These are phyloP conservation scores for Cryptococcus sp. DNA, from an alignment of 1,284 basidiomycete species.

Conservation along the genomic window DNA sequence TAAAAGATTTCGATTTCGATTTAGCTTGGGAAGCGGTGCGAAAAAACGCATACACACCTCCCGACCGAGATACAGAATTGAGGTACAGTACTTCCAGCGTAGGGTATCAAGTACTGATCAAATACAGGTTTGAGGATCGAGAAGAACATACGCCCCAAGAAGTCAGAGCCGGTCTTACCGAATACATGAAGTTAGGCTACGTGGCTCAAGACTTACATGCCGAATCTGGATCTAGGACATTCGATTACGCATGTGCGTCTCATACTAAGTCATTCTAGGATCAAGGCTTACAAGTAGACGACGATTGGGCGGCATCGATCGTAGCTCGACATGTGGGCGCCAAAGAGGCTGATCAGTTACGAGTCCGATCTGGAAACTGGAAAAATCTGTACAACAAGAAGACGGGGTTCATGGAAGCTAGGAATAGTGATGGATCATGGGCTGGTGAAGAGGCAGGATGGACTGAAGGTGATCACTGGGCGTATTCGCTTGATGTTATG, in stretches of 20 bases:
- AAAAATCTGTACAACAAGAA: constrained; percentile 64
- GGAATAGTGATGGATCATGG: constrained; percentile 64
- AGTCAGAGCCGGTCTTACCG: constrained; percentile 69
- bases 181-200: constrained; percentile 66
- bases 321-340: constrained; percentile 58
- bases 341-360: constrained; percentile 55
- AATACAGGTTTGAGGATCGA: constrained; percentile 62
- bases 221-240: constrained; percentile 68
- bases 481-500: constrained; percentile 68
- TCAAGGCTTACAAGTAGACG: constrained; percentile 53
- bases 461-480: constrained; percentile 83
- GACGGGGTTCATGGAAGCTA: constrained; percentile 77
- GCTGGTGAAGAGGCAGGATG: constrained; percentile 66
- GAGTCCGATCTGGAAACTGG: constrained; percentile 56
- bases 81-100: constrained; percentile 47
- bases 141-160: constrained; percentile 77
- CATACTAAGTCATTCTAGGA: background rate
- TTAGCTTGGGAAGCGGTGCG: constrained; percentile 69
- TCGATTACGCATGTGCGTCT: constrained; percentile 70
- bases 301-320: constrained; percentile 68
- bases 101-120: background rate
- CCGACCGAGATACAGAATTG: constrained; percentile 58
- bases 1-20: constrained; percentile 59
- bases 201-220: constrained; percentile 75
- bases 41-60: constrained; percentile 63